Percentiles rank a stretch among this genome's conserved stretches.
Conservation (phyloP, 2,329 filamentous ascomycete genomes). For the Fusarium austroafricanum region DNA sequence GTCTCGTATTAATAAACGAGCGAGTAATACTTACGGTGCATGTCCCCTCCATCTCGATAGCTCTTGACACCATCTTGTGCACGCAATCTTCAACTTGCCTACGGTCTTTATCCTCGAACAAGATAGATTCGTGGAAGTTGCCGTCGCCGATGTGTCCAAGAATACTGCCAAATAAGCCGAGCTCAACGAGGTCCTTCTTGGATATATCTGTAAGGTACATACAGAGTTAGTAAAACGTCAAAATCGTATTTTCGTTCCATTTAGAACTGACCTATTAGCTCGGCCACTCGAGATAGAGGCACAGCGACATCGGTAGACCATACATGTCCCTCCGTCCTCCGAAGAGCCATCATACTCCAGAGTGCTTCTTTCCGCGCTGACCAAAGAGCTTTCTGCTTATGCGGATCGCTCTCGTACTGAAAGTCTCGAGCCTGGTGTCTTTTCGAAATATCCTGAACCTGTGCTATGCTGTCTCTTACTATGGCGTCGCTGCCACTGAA, state of each 20-base stretch:
- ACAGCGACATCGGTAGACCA: constrained; percentile 83
- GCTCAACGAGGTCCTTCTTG: constrained; percentile 87
- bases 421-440: not conserved
- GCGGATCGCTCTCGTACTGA: constrained; percentile 75
- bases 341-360: constrained; percentile 80
- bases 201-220: constrained; percentile 69
- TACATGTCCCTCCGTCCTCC: constrained; percentile 73
- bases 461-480: constrained; percentile 79
- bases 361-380: constrained; percentile 84
- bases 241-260: too few species aligned
- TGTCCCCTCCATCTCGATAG: constrained; percentile 92
- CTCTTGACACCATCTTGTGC: constrained; percentile 89
- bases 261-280: constrained; percentile 71
- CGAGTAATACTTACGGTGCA: constrained; percentile 65
- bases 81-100: constrained; percentile 83
- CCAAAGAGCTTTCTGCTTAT: constrained; percentile 82
- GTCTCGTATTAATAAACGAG: accelerated
- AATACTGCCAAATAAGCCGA: constrained; percentile 87
- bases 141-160: constrained; percentile 93
- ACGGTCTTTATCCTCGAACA: constrained; percentile 83
- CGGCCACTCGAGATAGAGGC: constrained; percentile 77
- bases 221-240: not conserved
- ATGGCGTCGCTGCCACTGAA: constrained; percentile 82
- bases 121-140: constrained; percentile 93
- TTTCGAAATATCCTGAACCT: constrained; percentile 60